Evolutionary conservation across 2,329 filamentous ascomycete species (phyloP), one percentile per base, ranked within the genome.

Genomic region (Teratosphaeria destructans): DNA sequence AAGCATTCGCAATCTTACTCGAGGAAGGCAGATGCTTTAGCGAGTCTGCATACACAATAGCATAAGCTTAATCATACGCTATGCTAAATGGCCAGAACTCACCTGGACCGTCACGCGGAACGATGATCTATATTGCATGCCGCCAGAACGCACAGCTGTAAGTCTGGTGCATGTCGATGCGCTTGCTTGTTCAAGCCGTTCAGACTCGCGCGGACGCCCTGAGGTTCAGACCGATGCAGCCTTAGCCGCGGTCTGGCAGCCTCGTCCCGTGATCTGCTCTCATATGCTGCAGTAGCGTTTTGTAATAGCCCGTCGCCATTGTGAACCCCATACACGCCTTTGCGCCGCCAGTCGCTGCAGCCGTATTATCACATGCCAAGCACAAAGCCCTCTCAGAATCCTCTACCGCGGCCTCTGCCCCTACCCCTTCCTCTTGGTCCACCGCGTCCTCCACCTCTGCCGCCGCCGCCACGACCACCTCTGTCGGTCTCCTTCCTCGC

Each of bases 401-500:
- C 63, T 55, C 62, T 26, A 12, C 62, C 62, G 32, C 62, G 57
- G 52, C 69, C 66, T 16, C 69, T 62, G 11, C 70, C 68, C 49
- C 69, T 60, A n/a, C 70, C 69, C 52, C 71, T 64, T 12, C 70
- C 66, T 14, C 79, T 76, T 19, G 80, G 70, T 32, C 71, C 60
- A 5, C 63, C 57, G 7, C 62, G 68, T 29, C 71, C 60, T 12
- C 63, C 55, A 16, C 63, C 60, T 27, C 68, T 58, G 43, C 68
- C 65, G n/a, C 69, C 66, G 11, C 70, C 65, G 7, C 79, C 77
- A 23, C 80, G 70, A 53, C 80, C 76, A 54, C 78, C 75, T 32
- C 77, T 75, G 39, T 74, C 73, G 53, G 70, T 70, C 55, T 97
- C 94, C 82, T 99, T 99, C 73, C 93, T 85, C 29, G 94, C 93